Percentiles rank a stretch among this genome's conserved stretches.
Evolutionary conservation across 495 filamentous ascomycete genomes (phyloP).

Genomic region (Aspergillus funiculosus): DNA sequence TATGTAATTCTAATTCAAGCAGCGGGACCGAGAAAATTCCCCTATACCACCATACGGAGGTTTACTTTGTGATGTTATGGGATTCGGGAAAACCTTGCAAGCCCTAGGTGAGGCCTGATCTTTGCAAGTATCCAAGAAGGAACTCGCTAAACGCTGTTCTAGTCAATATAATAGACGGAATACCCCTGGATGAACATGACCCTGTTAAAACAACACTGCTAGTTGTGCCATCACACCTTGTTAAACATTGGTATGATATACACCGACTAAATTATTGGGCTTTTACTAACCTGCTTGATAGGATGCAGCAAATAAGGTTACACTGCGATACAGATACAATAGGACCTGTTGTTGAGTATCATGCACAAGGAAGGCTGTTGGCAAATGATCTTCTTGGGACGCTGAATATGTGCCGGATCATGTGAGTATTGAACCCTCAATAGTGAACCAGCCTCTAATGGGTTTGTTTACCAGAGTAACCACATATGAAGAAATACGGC

Average conservation of each 20-base stretch:
- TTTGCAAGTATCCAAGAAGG: too few relatives aligned
- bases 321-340: conserved; percentile 29
- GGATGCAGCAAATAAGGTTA: conserved; percentile 33
- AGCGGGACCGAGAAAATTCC: conserved; percentile 45
- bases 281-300: neutral
- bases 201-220: conserved; percentile 44
- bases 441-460: neutral
- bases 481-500: conserved; percentile 49
- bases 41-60: conserved; percentile 42
- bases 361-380: conserved; percentile 3
- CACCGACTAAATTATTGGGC: neutral
- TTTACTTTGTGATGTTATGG: conserved; percentile 57
- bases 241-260: conserved; percentile 37
- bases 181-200: conserved; percentile 24
- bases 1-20: neutral
- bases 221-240: conserved; percentile 39
- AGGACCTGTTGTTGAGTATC: conserved; percentile 14
- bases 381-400: conserved; percentile 10
- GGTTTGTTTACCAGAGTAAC: conserved; percentile 28
- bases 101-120: conserved; percentile 36
- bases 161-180: conserved; percentile 46
- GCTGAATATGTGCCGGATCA: conserved; percentile 21
- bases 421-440: conserved; percentile 16
- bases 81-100: conserved; percentile 56
- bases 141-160: conserved; percentile 1